Evolutionary conservation across 2,329 filamentous ascomycete genomes (phyloP).

Genomic region (Tolypocladium sp.): DNA sequence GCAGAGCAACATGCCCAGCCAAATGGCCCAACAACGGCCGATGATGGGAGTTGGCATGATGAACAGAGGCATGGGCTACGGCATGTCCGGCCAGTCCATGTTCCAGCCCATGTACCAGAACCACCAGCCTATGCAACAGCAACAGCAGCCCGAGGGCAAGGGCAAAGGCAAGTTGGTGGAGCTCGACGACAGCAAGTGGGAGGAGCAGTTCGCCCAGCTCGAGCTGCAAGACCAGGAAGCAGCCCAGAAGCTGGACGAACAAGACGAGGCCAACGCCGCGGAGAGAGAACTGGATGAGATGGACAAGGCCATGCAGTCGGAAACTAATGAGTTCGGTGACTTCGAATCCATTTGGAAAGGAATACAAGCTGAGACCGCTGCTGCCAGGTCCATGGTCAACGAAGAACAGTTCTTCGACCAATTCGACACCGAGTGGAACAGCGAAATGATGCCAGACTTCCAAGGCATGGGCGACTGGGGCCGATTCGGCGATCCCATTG

Average conservation of each 20-base stretch:
- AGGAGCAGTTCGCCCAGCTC: slow-evolving; percentile 89
- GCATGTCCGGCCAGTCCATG: slow-evolving; percentile 35
- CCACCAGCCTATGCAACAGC: slow-evolving; percentile 35
- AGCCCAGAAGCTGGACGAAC: slow-evolving; percentile 32
- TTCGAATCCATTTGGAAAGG: slow-evolving; percentile 87
- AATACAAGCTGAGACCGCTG: slow-evolving; percentile 67
- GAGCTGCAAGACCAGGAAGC: slow-evolving; percentile 52
- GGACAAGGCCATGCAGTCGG: slow-evolving; percentile 59
- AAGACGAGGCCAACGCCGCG: slow-evolving; percentile 59
- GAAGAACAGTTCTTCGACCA: slow-evolving; percentile 53
- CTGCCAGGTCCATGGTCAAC: slow-evolving; percentile 63
- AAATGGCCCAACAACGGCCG: slow-evolving; percentile 46
- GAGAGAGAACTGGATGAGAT: slow-evolving; percentile 83
- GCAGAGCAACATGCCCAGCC: slow-evolving; percentile 41
- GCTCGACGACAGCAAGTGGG: slow-evolving; percentile 89
- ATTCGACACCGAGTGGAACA: slow-evolving; percentile 73
- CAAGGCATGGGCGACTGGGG: slow-evolving; percentile 56
- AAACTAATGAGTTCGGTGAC: slow-evolving; percentile 70
- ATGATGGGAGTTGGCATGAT: slow-evolving; percentile 48
- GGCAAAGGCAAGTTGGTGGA: slow-evolving; percentile 92
- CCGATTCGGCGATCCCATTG: slow-evolving; percentile 61
- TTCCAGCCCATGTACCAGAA: slow-evolving; percentile 39
- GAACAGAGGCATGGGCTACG: slow-evolving; percentile 42
- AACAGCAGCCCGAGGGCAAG: slow-evolving; percentile 46
- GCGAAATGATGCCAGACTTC: slow-evolving; percentile 44